Percentiles rank a stretch among this genome's conserved stretches.
Conservation (phyloP, 2,329 filamentous ascomycete species). For the Talaromyces sp. region DNA sequence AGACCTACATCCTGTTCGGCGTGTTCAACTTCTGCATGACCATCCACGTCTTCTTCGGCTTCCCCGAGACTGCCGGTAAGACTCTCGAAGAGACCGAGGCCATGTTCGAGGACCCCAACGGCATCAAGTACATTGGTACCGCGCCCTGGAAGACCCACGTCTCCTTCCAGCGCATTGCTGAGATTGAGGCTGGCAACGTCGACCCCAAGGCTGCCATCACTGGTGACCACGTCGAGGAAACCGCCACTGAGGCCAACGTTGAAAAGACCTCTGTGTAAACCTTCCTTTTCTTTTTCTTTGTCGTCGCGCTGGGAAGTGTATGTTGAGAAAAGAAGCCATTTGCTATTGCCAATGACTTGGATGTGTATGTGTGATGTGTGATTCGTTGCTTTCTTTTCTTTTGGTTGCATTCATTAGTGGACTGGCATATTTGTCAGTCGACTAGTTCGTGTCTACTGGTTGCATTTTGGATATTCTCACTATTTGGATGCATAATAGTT, state of each 20-base stretch:
- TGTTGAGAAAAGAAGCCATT: not conserved
- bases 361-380: not conserved
- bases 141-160: constrained; percentile 35
- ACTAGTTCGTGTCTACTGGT: not conserved
- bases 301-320: not conserved
- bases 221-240: constrained; percentile 2
- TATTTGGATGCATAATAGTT: not conserved
- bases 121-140: constrained; percentile 31
- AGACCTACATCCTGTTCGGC: constrained; percentile 71
- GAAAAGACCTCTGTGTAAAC: not conserved
- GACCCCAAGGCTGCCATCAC: constrained; percentile 14
- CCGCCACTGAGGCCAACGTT: not conserved
- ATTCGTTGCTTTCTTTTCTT: not conserved
- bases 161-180: constrained; percentile 22
- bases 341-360: not conserved
- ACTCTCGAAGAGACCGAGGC: constrained; percentile 73
- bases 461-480: not conserved
- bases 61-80: constrained; percentile 66
- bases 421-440: too few species aligned
- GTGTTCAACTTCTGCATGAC: constrained; percentile 64
- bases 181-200: constrained; percentile 25
- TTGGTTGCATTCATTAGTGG: not conserved
- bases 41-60: constrained; percentile 61
- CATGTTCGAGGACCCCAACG: constrained; percentile 52
- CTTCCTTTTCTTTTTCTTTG: not conserved